Conservation (phyloP, 768 basidiomycete species). For the Russula brevipes region DNA sequence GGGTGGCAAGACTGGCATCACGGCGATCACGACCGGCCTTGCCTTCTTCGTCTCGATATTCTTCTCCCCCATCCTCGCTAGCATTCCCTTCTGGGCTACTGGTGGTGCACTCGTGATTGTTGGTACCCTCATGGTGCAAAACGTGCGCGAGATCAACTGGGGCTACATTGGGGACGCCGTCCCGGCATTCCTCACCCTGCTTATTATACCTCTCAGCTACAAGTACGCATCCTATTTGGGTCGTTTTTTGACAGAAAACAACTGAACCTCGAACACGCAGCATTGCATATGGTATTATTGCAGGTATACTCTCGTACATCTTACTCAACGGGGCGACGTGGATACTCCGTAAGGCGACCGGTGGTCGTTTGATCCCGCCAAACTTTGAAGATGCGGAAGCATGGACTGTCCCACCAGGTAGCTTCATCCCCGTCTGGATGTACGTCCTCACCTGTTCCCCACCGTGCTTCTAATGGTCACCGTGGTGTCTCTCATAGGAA, state of each 20-base stretch:
- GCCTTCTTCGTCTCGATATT: constrained; percentile 82
- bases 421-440: constrained; percentile 67
- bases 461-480: not conserved
- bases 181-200: constrained; percentile 76
- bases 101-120: constrained; percentile 82
- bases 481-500: not conserved
- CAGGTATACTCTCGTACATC: constrained; percentile 66
- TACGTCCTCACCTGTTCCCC: constrained; percentile 25
- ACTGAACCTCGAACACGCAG: constrained; percentile 35
- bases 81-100: constrained; percentile 82
- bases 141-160: constrained; percentile 84
- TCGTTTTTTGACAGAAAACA: not conserved
- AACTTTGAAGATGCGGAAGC: constrained; percentile 59
- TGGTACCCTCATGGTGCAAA: constrained; percentile 84
- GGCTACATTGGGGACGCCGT: constrained; percentile 82
- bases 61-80: constrained; percentile 85
- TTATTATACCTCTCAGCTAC: constrained; percentile 76
- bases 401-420: constrained; percentile 69
- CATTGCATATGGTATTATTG: constrained; percentile 87
- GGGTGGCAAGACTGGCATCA: constrained; percentile 84
- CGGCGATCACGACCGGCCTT: constrained; percentile 65
- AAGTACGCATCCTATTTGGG: constrained; percentile 45
- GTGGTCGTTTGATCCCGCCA: constrained; percentile 59
- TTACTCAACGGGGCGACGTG: constrained; percentile 68
- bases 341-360: constrained; percentile 46